Evolutionary conservation across 306 rosid species (phyloP).

Genomic region (Castanea sativa): DNA sequence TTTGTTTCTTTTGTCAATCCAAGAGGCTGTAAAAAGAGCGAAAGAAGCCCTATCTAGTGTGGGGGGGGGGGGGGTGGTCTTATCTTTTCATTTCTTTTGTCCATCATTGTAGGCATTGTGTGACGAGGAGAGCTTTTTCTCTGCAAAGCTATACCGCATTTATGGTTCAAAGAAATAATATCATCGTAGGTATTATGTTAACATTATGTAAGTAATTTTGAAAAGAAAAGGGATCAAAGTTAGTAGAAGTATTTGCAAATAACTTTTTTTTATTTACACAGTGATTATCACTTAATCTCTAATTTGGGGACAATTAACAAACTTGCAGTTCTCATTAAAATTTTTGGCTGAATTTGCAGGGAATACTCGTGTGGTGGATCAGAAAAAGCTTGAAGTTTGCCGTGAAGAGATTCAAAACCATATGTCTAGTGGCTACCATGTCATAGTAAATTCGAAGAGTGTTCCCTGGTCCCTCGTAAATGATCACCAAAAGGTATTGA

Average conservation of each 20-base stretch:
- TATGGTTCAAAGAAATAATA: no score
- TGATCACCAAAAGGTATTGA: constrained; percentile 79
- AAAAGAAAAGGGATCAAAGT: neutral
- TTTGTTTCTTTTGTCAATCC: no score
- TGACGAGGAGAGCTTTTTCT: no score
- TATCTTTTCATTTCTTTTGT: no score
- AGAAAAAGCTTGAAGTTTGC: constrained; percentile 77
- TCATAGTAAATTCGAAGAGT: constrained; percentile 70
- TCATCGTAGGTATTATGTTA: no score
- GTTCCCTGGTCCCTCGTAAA: constrained; percentile 75
- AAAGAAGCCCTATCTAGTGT: no score
- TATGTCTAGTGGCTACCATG: constrained; percentile 68
- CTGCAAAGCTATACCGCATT: no score
- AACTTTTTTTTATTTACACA: neutral
- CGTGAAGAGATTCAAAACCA: constrained; percentile 69
- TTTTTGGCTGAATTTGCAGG: constrained; percentile 36
- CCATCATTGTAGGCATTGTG: no score
- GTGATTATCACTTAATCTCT: no score
- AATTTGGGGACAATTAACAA: neutral
- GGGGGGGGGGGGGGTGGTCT: no score
- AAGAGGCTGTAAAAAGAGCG: no score
- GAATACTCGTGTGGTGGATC: constrained; percentile 74
- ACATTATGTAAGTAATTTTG: neutral
- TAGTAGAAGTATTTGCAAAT: neutral
- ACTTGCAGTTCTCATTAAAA: neutral